Evolutionary conservation across 495 filamentous ascomycete species (phyloP).

Genomic region (Aspergillus baeticus): DNA sequence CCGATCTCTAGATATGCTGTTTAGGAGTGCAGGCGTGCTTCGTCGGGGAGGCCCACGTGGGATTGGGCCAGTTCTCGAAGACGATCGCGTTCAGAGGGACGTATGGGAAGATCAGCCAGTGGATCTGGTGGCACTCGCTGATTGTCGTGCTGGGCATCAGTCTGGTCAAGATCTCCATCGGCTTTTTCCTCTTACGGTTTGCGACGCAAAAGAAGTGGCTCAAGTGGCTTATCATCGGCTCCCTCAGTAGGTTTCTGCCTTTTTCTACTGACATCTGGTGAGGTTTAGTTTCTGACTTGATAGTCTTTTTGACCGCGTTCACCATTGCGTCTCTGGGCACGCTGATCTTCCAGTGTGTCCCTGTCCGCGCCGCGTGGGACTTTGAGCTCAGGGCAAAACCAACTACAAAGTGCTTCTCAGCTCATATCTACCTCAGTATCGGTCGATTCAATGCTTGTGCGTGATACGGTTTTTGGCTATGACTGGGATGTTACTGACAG

Average conservation of each 20-base stretch:
- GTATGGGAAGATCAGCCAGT: conserved; percentile 2
- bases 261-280: too few species aligned
- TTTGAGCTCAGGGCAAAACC: background rate
- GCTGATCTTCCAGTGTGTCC: conserved; percentile 20
- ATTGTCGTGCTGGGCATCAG: conserved; percentile 32
- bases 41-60: conserved; percentile 18
- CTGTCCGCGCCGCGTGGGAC: conserved; percentile 20
- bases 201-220: conserved; percentile 28
- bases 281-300: too few species aligned
- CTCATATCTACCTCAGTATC: conserved; percentile 12
- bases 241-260: conserved; percentile 23
- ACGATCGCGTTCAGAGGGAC: conserved; percentile 8
- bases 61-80: conserved; percentile 11
- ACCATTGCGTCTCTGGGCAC: conserved; percentile 20
- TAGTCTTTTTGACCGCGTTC: conserved; percentile 18
- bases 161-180: conserved; percentile 47
- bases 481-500: conserved; percentile 7
- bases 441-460: conserved; percentile 21
- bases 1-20: conserved; percentile 13
- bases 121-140: conserved; percentile 19
- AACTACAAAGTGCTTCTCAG: conserved; percentile 15
- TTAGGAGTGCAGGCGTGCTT: conserved; percentile 21
- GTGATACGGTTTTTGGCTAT: background rate
- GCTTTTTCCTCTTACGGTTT: conserved; percentile 45
- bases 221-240: conserved; percentile 31